Conservation (phyloP, 2,329 filamentous ascomycete species). For the Nemania diffusa region DNA sequence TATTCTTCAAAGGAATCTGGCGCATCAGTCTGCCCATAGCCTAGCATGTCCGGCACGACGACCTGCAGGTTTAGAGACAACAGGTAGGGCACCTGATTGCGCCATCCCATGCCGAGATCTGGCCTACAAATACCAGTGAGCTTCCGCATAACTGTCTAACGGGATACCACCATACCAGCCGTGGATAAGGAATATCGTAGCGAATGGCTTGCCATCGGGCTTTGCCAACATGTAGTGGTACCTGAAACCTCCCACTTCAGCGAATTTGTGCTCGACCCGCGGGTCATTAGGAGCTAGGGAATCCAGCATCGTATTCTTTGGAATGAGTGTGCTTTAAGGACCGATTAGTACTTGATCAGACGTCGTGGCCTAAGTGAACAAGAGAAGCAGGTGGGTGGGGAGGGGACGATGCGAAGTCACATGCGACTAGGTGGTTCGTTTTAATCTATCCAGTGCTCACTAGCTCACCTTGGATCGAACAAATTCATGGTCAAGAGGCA, state of each 20-base stretch:
- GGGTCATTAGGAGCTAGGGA: conserved; percentile 74
- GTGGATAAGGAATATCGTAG: conserved; percentile 60
- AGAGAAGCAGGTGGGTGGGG: not conserved
- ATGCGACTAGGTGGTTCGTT: not conserved
- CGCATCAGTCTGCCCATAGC: conserved; percentile 81
- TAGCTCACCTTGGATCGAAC: conserved; percentile 16
- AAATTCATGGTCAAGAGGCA: conserved; percentile 15
- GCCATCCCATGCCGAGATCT: conserved; percentile 86
- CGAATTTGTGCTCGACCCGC: conserved; percentile 71
- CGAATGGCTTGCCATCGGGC: conserved; percentile 56
- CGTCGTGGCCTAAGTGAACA: too few relatives aligned
- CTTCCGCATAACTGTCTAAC: conserved; percentile 3
- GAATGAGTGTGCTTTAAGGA: conserved; percentile 4
- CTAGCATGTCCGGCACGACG: conserved; percentile 85
- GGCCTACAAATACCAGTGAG: conserved; percentile 73
- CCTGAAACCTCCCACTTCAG: conserved; percentile 72
- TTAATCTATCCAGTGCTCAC: not conserved
- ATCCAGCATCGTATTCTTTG: conserved; percentile 55
- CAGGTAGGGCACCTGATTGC: conserved; percentile 85
- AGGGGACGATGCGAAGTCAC: not conserved
- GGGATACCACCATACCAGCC: conserved; percentile 42
- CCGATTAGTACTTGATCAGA: conserved; percentile 19
- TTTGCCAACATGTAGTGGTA: conserved; percentile 74
- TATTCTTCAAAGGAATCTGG: conserved; percentile 72
- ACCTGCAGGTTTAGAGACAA: conserved; percentile 78